phyloP scores from a whole-genome alignment of 2,329 filamentous ascomycete genomes.

The Stachybotrys chlorohalonatus region DNA sequence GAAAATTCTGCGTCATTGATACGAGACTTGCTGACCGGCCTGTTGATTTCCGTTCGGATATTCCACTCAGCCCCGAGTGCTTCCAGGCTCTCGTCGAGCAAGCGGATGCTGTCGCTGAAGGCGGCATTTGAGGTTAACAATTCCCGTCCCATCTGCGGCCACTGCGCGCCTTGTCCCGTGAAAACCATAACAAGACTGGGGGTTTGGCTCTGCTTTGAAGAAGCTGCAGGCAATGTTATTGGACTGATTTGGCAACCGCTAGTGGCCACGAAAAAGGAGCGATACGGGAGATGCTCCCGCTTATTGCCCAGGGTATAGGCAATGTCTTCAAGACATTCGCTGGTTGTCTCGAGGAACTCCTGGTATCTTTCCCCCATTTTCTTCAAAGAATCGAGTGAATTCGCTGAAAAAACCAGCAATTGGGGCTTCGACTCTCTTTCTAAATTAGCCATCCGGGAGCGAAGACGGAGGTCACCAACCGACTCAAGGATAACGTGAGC shows the following conservation, averaged over 20 bases:
- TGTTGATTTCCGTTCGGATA: constrained; percentile 10
- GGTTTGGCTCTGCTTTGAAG: neutral
- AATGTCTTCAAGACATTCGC: constrained; percentile 6
- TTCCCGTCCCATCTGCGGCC: constrained; percentile 18
- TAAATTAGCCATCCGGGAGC: too few species aligned
- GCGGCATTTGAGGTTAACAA: constrained; percentile 4
- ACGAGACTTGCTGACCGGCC: constrained; percentile 1
- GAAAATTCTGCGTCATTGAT: constrained; percentile 20
- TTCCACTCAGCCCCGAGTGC: constrained; percentile 5
- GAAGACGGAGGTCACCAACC: neutral
- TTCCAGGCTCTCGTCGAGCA: constrained; percentile 4
- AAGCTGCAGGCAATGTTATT: neutral
- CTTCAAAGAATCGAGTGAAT: constrained; percentile 3
- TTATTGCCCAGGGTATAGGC: constrained; percentile 19
- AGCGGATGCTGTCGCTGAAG: constrained; percentile 3
- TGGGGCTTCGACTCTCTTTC: neutral
- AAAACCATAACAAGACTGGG: constrained; percentile 16
- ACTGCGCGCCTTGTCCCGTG: constrained; percentile 26
- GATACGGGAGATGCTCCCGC: constrained; percentile 16
- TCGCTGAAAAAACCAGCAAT: constrained; percentile 11
- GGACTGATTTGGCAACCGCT: neutral
- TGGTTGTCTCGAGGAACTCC: constrained; percentile 10
- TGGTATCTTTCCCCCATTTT: constrained; percentile 7
- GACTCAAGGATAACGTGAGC: constrained; percentile 21
- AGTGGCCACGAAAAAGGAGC: constrained; percentile 7